Conservation (phyloP, 768 basidiomycete genomes). For the Strobilomyces dryophilus region DNA sequence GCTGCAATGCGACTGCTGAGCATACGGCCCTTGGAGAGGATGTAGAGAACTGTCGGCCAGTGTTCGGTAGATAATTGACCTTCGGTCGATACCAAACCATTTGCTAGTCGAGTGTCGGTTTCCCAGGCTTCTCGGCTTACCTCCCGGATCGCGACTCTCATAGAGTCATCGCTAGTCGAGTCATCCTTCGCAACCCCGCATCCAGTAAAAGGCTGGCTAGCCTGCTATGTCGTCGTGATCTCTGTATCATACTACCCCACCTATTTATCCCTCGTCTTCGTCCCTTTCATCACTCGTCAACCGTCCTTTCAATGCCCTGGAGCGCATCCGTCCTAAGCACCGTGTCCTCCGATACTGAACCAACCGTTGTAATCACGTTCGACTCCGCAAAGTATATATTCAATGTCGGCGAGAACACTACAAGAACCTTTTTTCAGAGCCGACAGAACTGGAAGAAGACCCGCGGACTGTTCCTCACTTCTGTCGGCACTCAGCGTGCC, state of each 20-base stretch:
- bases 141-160: too few relatives aligned
- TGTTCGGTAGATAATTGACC: too few relatives aligned
- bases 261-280: conserved; percentile 6
- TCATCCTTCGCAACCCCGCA: too few relatives aligned
- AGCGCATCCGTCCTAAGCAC: conserved; percentile 55
- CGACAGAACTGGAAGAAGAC: conserved; percentile 62
- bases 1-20: conserved; percentile 85
- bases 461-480: conserved; percentile 68
- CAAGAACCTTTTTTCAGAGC: conserved; percentile 68
- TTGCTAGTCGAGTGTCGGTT: too few relatives aligned
- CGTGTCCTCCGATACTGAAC: conserved; percentile 73
- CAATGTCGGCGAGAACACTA: conserved; percentile 81
- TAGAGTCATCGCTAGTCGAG: too few relatives aligned
- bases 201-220: too few relatives aligned
- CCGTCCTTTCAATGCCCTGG: conserved; percentile 48
- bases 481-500: conserved; percentile 54
- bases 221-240: conserved; percentile 23
- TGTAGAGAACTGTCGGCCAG: too few relatives aligned
- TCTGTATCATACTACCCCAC: conserved; percentile 24
- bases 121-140: too few relatives aligned
- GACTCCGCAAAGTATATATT: conserved; percentile 82
- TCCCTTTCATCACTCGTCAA: conserved; percentile 17
- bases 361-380: conserved; percentile 71
- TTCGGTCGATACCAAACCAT: too few relatives aligned
- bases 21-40: conserved; percentile 86